phyloP scores from a whole-genome alignment of 495 filamentous ascomycete species.

The Aspergillus cavernicola region DNA sequence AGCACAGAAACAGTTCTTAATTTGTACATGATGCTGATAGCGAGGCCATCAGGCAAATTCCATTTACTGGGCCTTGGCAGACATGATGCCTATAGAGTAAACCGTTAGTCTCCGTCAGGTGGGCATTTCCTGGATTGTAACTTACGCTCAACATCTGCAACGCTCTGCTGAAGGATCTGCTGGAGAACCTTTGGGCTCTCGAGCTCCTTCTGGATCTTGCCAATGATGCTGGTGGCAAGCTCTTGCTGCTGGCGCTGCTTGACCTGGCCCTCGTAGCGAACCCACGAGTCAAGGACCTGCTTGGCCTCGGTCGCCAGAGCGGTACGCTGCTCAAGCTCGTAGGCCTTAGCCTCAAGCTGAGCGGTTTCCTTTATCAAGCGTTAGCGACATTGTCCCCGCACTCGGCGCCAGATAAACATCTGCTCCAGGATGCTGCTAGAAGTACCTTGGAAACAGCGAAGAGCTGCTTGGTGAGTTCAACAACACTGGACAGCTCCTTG shows the following conservation, averaged over 20 bases:
- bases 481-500: slow-evolving; percentile 84
- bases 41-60: slow-evolving; percentile 31
- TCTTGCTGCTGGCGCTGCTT: slow-evolving; percentile 98
- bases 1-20: slow-evolving; percentile 43
- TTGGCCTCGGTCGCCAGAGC: slow-evolving; percentile 88
- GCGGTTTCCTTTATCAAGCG: slow-evolving; percentile 78
- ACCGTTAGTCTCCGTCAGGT: slow-evolving; percentile 22
- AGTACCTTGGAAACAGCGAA: slow-evolving; percentile 96
- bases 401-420: background rate
- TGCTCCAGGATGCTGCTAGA: background rate
- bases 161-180: slow-evolving; percentile 92
- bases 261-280: slow-evolving; percentile 95
- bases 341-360: slow-evolving; percentile 88
- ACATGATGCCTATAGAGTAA: slow-evolving; percentile 45
- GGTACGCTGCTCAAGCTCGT: slow-evolving; percentile 93
- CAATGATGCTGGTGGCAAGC: slow-evolving; percentile 86
- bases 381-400: slow-evolving; percentile 13
- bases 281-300: slow-evolving; percentile 94
- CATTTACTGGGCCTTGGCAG: slow-evolving; percentile 51
- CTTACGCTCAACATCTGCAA: slow-evolving; percentile 95
- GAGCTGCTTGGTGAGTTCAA: slow-evolving; percentile 92
- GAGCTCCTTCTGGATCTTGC: slow-evolving; percentile 96
- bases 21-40: slow-evolving; percentile 47
- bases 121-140: slow-evolving; percentile 14
- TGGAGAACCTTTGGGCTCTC: slow-evolving; percentile 93